Base-by-base conservation (phyloP, 1,284 basidiomycete species). In the Apiotrichum domesticum region DNA sequence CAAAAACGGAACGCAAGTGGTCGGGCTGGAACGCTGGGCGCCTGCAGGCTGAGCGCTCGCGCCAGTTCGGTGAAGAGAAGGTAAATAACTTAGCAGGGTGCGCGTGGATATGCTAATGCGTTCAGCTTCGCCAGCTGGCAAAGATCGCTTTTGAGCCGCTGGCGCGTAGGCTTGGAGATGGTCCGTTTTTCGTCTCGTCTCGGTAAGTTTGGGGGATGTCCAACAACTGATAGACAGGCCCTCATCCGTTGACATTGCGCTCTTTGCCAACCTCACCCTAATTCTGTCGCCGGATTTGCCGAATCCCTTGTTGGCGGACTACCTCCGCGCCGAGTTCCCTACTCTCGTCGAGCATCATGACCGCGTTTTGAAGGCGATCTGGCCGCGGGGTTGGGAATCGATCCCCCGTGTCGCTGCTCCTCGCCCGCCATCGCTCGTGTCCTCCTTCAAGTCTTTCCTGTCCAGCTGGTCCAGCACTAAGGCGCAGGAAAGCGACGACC, bases 191-290 rank as follows among this genome's bases (percentile, higher is more conserved):
- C 53, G 69, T 69, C 46, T 63, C 68, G 8, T 52, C 61, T 4
- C 62, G 49, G 71, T 70, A 37, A 50, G 67, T 63, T 29, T 51
- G 9, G 3, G 6, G 32, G 32, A 62, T 41, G 6, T 7, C 5
- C 37, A 10, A 15, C 39, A 7, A 14, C n/a, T 42, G n/a, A 42
- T 11, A 42, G 13, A 3, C 62, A 73, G 69, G 29, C 71, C 75
- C 0, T 65, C 68, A 0, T 68, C 74, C 0, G 59, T 73, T 14
- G 77, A 78, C 52, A 59, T 76, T 1, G 60, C 61, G 29, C 70
- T 78, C 29, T 75, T 72, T 45, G 59, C 77, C 7, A 70, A 75
- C 34, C 65, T 77, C n/a, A 63, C 75, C 4, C 67, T 77, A 50
- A 55, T 75, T 21, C 68, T 78, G 46, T 63, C 67, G 15, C 66